Evolutionary conservation across 2,329 filamentous ascomycete genomes (phyloP).

Genomic region (Fusarium continuum): DNA sequence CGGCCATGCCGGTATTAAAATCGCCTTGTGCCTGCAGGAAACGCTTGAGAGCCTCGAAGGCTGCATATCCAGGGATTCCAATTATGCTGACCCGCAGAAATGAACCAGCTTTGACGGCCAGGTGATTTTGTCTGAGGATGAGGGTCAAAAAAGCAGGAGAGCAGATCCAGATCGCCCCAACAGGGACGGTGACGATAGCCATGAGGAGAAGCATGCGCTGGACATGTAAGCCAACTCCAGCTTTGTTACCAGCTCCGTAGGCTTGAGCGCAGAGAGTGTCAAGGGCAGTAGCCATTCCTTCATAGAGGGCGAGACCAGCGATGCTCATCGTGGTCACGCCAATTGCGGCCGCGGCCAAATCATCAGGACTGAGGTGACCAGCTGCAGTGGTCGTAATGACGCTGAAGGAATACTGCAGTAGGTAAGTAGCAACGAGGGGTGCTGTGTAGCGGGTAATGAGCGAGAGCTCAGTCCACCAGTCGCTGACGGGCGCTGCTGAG

Average conservation of each 20-base stretch:
- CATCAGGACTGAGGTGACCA: slow-evolving; percentile 61
- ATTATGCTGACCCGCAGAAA: slow-evolving; percentile 60
- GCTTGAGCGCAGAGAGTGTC: slow-evolving; percentile 42
- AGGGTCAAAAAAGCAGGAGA: slow-evolving; percentile 57
- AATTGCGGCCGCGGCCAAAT: slow-evolving; percentile 61
- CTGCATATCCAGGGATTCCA: slow-evolving; percentile 62
- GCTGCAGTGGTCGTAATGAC: slow-evolving; percentile 62
- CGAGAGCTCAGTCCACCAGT: slow-evolving; percentile 23
- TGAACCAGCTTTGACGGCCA: slow-evolving; percentile 58
- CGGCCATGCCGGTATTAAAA: slow-evolving; percentile 59
- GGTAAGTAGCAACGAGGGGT: slow-evolving; percentile 62
- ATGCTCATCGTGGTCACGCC: slow-evolving; percentile 65
- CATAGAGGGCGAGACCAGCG: slow-evolving; percentile 56
- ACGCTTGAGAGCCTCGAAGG: slow-evolving; percentile 63
- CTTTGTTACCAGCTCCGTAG: slow-evolving; percentile 52
- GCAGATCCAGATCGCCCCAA: slow-evolving; percentile 58
- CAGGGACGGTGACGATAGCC: slow-evolving; percentile 56
- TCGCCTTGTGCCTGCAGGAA: slow-evolving; percentile 65
- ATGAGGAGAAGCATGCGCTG: slow-evolving; percentile 63
- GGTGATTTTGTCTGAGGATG: slow-evolving; percentile 57
- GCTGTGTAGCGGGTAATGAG: slow-evolving; percentile 46
- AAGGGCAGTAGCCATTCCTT: slow-evolving; percentile 43
- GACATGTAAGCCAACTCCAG: slow-evolving; percentile 60
- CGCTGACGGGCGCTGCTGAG: neutral
- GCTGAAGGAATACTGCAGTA: slow-evolving; percentile 63